phyloP scores from a whole-genome alignment of 2,329 filamentous ascomycete species.

The Zelopaecilomyces penicillatus region DNA sequence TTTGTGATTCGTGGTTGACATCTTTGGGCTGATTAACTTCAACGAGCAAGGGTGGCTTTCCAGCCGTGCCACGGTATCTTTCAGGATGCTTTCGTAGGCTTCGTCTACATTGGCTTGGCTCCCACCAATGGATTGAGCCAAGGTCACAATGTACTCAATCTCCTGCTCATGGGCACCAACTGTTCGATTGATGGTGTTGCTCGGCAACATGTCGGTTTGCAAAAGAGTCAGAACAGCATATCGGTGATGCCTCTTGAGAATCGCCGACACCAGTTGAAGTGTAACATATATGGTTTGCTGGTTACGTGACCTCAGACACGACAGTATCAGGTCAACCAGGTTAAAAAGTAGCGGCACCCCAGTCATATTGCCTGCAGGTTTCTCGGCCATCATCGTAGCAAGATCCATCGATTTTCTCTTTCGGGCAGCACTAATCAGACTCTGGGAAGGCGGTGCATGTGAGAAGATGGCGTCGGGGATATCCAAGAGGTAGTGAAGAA shows the following conservation, averaged over 20 bases:
- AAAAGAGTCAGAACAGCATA: constrained; percentile 75
- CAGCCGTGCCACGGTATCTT: constrained; percentile 60
- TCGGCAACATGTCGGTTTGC: constrained; percentile 52
- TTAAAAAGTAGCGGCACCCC: constrained; percentile 85
- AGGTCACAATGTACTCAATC: constrained; percentile 59
- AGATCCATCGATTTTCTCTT: constrained; percentile 86
- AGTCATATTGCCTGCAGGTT: constrained; percentile 53
- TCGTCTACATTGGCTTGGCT: constrained; percentile 59
- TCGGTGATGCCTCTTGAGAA: constrained; percentile 78
- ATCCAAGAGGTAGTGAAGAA: constrained; percentile 84
- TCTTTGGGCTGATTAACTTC: constrained; percentile 55
- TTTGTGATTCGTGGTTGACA: constrained; percentile 47
- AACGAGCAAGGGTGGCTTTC: constrained; percentile 68
- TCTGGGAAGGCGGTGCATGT: constrained; percentile 30
- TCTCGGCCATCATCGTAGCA: constrained; percentile 67
- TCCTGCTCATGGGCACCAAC: constrained; percentile 69
- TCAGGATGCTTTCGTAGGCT: constrained; percentile 61
- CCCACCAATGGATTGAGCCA: constrained; percentile 61
- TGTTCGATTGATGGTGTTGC: constrained; percentile 51
- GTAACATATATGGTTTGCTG: constrained; percentile 86
- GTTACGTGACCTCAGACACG: constrained; percentile 75
- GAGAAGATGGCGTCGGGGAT: constrained; percentile 51
- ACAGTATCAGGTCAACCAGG: constrained; percentile 79
- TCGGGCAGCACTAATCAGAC: constrained; percentile 58
- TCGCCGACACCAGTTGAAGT: constrained; percentile 75